Conservation (phyloP, 2,329 filamentous ascomycete genomes). For the Talaromyces amestolkiae region DNA sequence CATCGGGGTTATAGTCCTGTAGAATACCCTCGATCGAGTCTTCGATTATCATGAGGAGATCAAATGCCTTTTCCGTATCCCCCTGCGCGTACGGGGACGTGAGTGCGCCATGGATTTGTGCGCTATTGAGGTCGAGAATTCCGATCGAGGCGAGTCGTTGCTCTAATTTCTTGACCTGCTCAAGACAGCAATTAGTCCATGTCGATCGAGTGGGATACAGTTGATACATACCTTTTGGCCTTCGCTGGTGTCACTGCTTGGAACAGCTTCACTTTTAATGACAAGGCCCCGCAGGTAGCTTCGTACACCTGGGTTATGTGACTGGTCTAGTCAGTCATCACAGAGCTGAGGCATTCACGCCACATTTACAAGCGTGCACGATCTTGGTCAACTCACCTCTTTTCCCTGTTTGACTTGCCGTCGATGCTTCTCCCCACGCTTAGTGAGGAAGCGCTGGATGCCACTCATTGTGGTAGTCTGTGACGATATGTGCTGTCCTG, state of each 20-base stretch:
- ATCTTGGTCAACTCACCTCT: conserved; percentile 31
- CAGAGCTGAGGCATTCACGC: background rate
- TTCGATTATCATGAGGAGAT: conserved; percentile 74
- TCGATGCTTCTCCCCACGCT: conserved; percentile 35
- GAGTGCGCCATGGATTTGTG: conserved; percentile 63
- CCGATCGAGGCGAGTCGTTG: conserved; percentile 53
- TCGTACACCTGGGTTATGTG: conserved; percentile 11
- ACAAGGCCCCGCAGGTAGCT: conserved; percentile 32
- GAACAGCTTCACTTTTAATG: conserved; percentile 25
- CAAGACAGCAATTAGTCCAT: background rate
- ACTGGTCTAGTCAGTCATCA: background rate
- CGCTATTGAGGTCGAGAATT: conserved; percentile 56
- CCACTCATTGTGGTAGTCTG: conserved; percentile 36
- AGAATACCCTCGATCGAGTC: conserved; percentile 79
- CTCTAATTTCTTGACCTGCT: conserved; percentile 53
- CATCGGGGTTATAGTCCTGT: conserved; percentile 67
- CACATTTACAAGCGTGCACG: background rate
- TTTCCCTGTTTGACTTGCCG: conserved; percentile 31
- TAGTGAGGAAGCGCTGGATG: conserved; percentile 43
- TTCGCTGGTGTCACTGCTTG: conserved; percentile 29
- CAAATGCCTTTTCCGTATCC: conserved; percentile 70
- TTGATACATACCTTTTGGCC: conserved; percentile 33
- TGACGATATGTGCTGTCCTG: background rate
- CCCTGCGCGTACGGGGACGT: conserved; percentile 63
- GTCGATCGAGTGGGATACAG: background rate